These are phyloP conservation scores for Clitopilus hobsonii DNA, from an alignment of 768 basidiomycete genomes.

Conservation along the genomic window DNA sequence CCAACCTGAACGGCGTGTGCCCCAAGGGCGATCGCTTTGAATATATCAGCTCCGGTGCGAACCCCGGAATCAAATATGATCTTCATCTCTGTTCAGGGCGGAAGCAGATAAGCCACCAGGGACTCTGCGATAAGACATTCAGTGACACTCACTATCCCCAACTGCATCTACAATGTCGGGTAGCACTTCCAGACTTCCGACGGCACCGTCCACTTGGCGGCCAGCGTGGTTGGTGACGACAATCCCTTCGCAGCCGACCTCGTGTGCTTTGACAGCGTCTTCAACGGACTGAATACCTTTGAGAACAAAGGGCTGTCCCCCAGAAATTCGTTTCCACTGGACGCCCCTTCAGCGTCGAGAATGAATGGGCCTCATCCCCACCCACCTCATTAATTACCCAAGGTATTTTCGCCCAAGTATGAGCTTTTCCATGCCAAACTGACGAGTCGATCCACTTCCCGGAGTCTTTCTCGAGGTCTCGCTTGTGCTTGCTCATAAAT, in stretches of 20 bases:
- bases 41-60: slow-evolving; percentile 45
- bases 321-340: slow-evolving; percentile 43
- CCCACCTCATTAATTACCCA: slow-evolving; percentile 41
- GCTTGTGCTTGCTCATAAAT: slow-evolving; percentile 41
- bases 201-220: slow-evolving; percentile 52
- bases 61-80: slow-evolving; percentile 54
- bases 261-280: slow-evolving; percentile 43
- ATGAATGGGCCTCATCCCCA: not conserved
- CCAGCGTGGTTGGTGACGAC: slow-evolving; percentile 57
- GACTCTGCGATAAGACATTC: not conserved
- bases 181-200: slow-evolving; percentile 44
- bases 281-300: slow-evolving; percentile 48
- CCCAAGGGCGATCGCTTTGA: slow-evolving; percentile 54
- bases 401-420: slow-evolving; percentile 47
- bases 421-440: slow-evolving; percentile 48
- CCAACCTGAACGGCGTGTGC: slow-evolving; percentile 50
- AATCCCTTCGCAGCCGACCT: slow-evolving; percentile 46
- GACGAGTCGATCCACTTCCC: slow-evolving; percentile 45
- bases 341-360: not conserved
- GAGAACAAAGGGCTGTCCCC: slow-evolving; percentile 45
- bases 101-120: not conserved
- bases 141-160: slow-evolving; percentile 34
- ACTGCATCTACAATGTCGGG: slow-evolving; percentile 49
- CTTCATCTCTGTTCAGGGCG: slow-evolving; percentile 32
- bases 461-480: slow-evolving; percentile 33